Evolutionary conservation across 2,329 filamentous ascomycete species (phyloP).

Genomic region (Sodiomyces alkalinus): DNA sequence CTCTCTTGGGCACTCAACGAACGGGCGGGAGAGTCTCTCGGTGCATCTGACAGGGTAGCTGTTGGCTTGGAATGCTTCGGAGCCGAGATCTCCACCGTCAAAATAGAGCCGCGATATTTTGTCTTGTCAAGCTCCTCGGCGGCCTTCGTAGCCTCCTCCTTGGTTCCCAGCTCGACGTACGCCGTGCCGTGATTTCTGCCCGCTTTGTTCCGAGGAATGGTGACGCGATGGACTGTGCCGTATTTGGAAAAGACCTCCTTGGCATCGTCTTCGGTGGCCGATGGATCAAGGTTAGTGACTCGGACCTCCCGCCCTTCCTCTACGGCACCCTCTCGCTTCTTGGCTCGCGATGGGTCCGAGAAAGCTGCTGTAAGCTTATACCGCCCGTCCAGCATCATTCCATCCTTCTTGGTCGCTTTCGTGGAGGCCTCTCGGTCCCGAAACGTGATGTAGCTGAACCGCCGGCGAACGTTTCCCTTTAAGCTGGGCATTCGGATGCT

Average conservation of each 20-base stretch:
- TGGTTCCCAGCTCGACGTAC: conserved; percentile 63
- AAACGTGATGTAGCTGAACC: conserved; percentile 96
- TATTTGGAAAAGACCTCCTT: conserved; percentile 57
- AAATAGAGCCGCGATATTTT: conserved; percentile 50
- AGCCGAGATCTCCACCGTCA: conserved; percentile 49
- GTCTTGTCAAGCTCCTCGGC: conserved; percentile 55
- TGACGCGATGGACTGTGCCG: conserved; percentile 58
- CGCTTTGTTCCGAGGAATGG: conserved; percentile 51
- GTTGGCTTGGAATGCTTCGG: conserved; percentile 40
- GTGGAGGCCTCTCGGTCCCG: conserved; percentile 50
- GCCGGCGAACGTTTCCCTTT: conserved; percentile 72
- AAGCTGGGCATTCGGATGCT: conserved; percentile 83
- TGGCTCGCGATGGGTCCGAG: conserved; percentile 67
- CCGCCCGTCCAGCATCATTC: conserved; percentile 50
- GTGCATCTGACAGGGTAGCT: conserved; percentile 23
- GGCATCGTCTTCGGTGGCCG: conserved; percentile 52
- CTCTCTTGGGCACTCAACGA: too few relatives aligned
- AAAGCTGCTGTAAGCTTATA: conserved; percentile 64
- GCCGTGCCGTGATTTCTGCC: conserved; percentile 63
- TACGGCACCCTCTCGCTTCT: conserved; percentile 62
- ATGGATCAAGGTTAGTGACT: conserved; percentile 51
- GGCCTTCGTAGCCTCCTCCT: conserved; percentile 51
- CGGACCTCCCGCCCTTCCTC: conserved; percentile 83
- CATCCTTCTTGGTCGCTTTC: conserved; percentile 59
- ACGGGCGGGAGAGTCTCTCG: too few relatives aligned